Conservation (phyloP, 768 basidiomycete genomes). For the Mycena kentingensis region DNA sequence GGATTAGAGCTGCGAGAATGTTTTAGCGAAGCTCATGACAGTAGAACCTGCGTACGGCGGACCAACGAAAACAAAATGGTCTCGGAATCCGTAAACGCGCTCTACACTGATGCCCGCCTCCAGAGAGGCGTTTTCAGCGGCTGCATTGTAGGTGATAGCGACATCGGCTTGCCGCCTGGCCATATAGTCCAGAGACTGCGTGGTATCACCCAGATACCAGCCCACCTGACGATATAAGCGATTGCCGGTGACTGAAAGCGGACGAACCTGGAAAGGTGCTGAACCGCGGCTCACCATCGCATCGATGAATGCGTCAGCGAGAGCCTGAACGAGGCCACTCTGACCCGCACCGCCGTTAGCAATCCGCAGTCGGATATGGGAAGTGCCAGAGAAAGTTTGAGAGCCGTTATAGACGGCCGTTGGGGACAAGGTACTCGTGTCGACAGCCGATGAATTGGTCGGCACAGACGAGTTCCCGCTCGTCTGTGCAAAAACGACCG, state of each 20-base stretch:
- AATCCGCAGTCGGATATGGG: slow-evolving; percentile 44
- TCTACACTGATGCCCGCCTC: slow-evolving; percentile 33
- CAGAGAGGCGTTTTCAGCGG: slow-evolving; percentile 45
- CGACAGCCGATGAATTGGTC: neutral
- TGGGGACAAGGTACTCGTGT: neutral
- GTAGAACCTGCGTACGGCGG: neutral
- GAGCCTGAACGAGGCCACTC: slow-evolving; percentile 48
- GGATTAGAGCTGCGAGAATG: neutral
- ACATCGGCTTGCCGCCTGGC: slow-evolving; percentile 46
- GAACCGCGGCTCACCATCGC: slow-evolving; percentile 33
- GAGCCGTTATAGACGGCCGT: slow-evolving; percentile 41
- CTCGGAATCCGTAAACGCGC: slow-evolving; percentile 48
- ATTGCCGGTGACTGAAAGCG: neutral
- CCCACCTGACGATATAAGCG: slow-evolving; percentile 40
- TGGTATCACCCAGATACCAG: slow-evolving; percentile 61
- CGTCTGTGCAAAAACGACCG: neutral
- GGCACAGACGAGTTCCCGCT: neutral
- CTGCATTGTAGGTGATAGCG: slow-evolving; percentile 54
- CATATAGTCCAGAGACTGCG: slow-evolving; percentile 47
- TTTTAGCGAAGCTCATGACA: neutral
- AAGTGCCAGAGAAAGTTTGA: slow-evolving; percentile 32
- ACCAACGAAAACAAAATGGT: slow-evolving; percentile 26
- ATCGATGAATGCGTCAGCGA: slow-evolving; percentile 50
- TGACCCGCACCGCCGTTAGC: slow-evolving; percentile 55
- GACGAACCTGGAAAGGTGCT: slow-evolving; percentile 37